Conservation (phyloP, 1,284 basidiomycete species). For the Ganoderma multipileum region DNA sequence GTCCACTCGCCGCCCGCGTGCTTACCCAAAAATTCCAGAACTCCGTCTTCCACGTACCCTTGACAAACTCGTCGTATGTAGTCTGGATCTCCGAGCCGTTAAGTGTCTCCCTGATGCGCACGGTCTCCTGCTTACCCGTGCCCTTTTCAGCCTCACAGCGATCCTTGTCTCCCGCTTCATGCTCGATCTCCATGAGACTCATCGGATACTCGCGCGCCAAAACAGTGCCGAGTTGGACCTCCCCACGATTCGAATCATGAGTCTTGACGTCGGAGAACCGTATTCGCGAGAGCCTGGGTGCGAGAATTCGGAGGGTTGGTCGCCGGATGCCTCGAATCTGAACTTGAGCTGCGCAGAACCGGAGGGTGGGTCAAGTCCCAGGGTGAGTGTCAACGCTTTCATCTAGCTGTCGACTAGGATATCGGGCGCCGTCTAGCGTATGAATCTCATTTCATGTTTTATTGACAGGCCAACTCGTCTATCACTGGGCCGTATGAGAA, state of each 20-base stretch:
- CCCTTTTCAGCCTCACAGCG: not conserved
- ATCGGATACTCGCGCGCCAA: not conserved
- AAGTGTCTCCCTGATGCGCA: not conserved
- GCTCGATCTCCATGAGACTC: conserved; percentile 1
- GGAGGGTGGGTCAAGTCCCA: not conserved
- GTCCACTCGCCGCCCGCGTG: too few species aligned
- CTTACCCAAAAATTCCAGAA: not conserved
- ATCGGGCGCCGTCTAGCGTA: not conserved
- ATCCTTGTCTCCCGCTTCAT: not conserved
- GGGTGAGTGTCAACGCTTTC: not conserved
- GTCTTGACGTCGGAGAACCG: not conserved
- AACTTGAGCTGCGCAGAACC: not conserved
- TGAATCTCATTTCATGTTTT: not conserved
- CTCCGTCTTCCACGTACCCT: not conserved
- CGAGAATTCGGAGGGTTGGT: not conserved
- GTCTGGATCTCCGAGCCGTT: not conserved
- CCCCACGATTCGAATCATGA: not conserved
- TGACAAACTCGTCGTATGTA: not conserved
- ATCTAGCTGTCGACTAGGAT: not conserved
- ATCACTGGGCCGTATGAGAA: not conserved
- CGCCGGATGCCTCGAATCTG: not conserved
- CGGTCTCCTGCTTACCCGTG: not conserved
- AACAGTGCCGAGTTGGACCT: not conserved
- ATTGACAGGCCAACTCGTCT: not conserved
- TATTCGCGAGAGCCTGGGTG: not conserved